Conservation (phyloP, 2,329 filamentous ascomycete species). For the Xylariaceae sp. region DNA sequence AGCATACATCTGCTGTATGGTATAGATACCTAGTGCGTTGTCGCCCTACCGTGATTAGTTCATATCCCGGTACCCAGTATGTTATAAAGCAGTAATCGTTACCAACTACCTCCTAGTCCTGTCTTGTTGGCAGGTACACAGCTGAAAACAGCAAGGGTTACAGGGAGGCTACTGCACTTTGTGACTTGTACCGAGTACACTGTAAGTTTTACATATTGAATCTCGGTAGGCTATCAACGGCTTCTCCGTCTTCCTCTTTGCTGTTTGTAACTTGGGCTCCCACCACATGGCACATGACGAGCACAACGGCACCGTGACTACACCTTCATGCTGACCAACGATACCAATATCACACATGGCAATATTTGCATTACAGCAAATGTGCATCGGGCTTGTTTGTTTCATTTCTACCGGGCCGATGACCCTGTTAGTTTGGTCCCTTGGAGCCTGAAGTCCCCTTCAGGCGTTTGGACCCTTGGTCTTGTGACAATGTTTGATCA, state of each 20-base stretch:
- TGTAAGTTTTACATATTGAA: neutral
- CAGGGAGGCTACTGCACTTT: neutral
- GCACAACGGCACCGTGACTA: neutral
- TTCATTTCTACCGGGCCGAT: slow-evolving; percentile 5
- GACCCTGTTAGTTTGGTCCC: neutral
- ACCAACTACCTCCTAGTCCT: no score
- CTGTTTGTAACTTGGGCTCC: no score
- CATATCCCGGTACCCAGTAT: no score
- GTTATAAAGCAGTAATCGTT: no score
- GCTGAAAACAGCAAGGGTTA: no score
- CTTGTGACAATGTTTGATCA: slow-evolving; percentile 9
- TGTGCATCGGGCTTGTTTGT: neutral
- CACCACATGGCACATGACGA: neutral
- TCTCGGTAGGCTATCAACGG: slow-evolving; percentile 17
- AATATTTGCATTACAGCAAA: neutral
- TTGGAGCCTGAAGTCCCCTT: neutral
- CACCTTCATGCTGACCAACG: neutral
- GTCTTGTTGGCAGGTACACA: no score
- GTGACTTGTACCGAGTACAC: neutral
- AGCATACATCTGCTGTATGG: no score
- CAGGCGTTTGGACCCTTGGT: slow-evolving; percentile 2
- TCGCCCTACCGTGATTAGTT: no score
- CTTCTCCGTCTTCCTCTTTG: slow-evolving; percentile 15
- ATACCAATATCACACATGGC: slow-evolving; percentile 1
- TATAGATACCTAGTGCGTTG: no score